These are phyloP conservation scores for Aspergillus arachidicola DNA, from an alignment of 2,329 filamentous ascomycete genomes.

Conservation along the genomic window DNA sequence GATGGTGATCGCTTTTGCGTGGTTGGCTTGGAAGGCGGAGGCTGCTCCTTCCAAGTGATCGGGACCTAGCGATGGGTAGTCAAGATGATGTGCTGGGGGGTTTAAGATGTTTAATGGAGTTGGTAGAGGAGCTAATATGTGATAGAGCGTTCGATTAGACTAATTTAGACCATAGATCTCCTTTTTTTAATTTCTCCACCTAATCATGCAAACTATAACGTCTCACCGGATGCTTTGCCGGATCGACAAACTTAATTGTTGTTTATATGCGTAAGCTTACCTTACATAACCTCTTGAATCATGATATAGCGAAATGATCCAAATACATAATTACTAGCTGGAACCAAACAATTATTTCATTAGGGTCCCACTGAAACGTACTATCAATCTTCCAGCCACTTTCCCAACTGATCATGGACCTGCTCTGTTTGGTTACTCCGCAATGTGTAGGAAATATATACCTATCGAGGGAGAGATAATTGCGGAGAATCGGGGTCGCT, in stretches of 20 bases:
- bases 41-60: not conserved
- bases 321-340: too few species aligned
- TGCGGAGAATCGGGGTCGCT: too few species aligned
- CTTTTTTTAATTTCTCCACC: not conserved
- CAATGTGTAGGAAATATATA: too few species aligned
- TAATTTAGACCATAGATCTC: not conserved
- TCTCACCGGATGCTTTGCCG: not conserved
- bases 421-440: too few species aligned
- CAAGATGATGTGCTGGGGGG: not conserved
- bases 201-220: not conserved
- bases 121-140: not conserved
- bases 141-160: not conserved
- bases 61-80: not conserved
- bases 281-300: too few species aligned
- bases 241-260: not conserved
- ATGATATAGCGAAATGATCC: too few species aligned
- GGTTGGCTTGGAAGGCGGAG: slow-evolving; percentile 41
- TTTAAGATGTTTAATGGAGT: not conserved
- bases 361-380: not conserved
- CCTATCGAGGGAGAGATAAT: too few species aligned
- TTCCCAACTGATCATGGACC: not conserved
- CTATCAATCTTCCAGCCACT: not conserved
- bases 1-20: slow-evolving; percentile 37
- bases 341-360: not conserved
- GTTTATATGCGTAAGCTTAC: too few species aligned